phyloP scores from a whole-genome alignment of 345 rosid genomes.

The Zanthoxylum bungeanum region DNA sequence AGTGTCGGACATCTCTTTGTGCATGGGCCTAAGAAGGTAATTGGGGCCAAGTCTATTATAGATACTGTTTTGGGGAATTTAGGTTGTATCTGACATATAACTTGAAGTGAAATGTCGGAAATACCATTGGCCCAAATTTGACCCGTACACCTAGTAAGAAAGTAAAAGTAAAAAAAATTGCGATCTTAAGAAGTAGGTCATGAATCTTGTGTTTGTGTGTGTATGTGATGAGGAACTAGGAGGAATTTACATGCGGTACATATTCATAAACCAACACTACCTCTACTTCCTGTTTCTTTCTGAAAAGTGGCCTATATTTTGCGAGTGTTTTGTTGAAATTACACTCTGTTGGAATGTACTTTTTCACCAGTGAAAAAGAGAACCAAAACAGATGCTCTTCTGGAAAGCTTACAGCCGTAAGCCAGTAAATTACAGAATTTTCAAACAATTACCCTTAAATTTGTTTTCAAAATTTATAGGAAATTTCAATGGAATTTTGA shows the following conservation, averaged over 20 bases:
- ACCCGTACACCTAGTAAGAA: constrained; percentile 37
- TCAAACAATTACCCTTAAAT: not conserved
- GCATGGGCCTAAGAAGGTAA: too few relatives aligned
- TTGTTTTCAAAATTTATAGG: not conserved
- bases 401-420: not conserved
- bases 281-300: constrained; percentile 36
- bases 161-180: not conserved
- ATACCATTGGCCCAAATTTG: too few relatives aligned
- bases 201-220: not conserved
- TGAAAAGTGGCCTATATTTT: not conserved
- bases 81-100: too few relatives aligned
- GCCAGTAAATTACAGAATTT: not conserved
- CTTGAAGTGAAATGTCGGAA: too few relatives aligned
- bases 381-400: not conserved
- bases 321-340: not conserved
- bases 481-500: not conserved
- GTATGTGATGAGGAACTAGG: not conserved
- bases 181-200: not conserved
- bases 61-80: too few relatives aligned
- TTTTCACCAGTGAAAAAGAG: not conserved
- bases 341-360: not conserved
- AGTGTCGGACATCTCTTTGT: too few relatives aligned
- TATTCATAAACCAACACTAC: constrained; percentile 52
- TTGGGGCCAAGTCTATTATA: too few relatives aligned
- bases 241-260: constrained; percentile 42